Percentiles rank a stretch among this genome's conserved stretches.
Conservation (phyloP, 2,329 filamentous ascomycete species). For the Hymenotorrendiella dingleyae region DNA sequence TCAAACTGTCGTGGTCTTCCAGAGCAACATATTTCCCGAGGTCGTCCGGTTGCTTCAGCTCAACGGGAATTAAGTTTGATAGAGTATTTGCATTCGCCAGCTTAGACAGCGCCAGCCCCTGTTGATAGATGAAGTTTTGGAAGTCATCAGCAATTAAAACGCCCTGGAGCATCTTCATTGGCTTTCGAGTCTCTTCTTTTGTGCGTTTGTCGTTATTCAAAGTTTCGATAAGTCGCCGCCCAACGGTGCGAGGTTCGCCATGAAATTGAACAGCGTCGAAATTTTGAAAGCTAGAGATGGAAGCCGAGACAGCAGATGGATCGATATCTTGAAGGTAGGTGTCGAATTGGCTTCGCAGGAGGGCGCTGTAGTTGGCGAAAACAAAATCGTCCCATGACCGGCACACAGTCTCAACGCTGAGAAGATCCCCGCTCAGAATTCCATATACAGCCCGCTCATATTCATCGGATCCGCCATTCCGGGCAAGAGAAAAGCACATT, state of each 20-base stretch:
- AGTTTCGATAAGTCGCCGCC: slow-evolving; percentile 52
- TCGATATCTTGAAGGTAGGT: slow-evolving; percentile 55
- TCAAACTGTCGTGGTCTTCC: slow-evolving; percentile 57
- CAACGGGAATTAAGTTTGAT: slow-evolving; percentile 40
- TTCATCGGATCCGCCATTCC: slow-evolving; percentile 62
- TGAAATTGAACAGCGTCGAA: slow-evolving; percentile 62
- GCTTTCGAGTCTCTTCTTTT: slow-evolving; percentile 52
- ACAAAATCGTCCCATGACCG: slow-evolving; percentile 79
- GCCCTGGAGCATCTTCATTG: slow-evolving; percentile 71
- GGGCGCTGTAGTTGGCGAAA: slow-evolving; percentile 82
- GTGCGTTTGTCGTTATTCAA: slow-evolving; percentile 53
- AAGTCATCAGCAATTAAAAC: slow-evolving; percentile 63
- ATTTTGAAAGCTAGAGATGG: slow-evolving; percentile 53
- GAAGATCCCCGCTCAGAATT: slow-evolving; percentile 76
- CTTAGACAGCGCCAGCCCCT: slow-evolving; percentile 47
- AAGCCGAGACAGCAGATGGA: slow-evolving; percentile 46
- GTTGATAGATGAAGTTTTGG: slow-evolving; percentile 50
- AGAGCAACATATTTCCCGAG: slow-evolving; percentile 46
- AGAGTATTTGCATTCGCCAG: slow-evolving; percentile 38
- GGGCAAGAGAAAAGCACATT: slow-evolving; percentile 67
- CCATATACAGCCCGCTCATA: slow-evolving; percentile 90
- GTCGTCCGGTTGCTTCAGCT: slow-evolving; percentile 31
- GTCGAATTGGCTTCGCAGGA: slow-evolving; percentile 75
- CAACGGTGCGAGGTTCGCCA: slow-evolving; percentile 47
- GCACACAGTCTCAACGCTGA: slow-evolving; percentile 71